Conservation (phyloP, 2,329 filamentous ascomycete species). For the Claviceps sorghi region DNA sequence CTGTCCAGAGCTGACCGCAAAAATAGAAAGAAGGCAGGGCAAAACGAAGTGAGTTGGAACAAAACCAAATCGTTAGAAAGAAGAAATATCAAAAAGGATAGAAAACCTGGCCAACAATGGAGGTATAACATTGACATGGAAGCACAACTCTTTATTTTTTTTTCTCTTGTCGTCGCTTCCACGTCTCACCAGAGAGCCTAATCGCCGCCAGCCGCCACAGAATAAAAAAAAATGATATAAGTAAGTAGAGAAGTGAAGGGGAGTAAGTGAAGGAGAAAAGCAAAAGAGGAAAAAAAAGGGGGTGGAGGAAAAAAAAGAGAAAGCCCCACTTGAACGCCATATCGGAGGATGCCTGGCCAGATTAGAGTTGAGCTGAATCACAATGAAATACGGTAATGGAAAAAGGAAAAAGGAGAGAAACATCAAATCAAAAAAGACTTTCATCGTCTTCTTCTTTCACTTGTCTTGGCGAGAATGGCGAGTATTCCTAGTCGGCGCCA, state of each 20-base stretch:
- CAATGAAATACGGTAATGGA: slow-evolving; percentile 8
- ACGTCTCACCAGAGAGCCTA: slow-evolving; percentile 15
- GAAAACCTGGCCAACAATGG: neutral
- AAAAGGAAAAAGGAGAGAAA: slow-evolving; percentile 10
- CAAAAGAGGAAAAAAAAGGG: slow-evolving; percentile 5
- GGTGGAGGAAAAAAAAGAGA: slow-evolving; percentile 3
- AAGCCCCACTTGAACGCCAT: slow-evolving; percentile 22
- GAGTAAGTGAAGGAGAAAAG: slow-evolving; percentile 1
- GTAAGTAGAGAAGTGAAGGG: neutral
- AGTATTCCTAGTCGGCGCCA: slow-evolving; percentile 34
- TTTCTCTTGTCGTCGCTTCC: slow-evolving; percentile 15
- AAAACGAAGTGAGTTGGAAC: neutral
- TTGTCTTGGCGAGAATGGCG: neutral
- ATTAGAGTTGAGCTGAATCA: slow-evolving; percentile 21
- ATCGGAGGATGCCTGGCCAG: slow-evolving; percentile 22
- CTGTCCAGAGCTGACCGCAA: neutral
- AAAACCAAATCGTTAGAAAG: slow-evolving; percentile 1
- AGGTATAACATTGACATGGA: slow-evolving; percentile 9
- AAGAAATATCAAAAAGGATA: slow-evolving; percentile 5
- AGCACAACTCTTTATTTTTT: slow-evolving; percentile 14
- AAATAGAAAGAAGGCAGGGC: neutral
- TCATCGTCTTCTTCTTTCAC: neutral
- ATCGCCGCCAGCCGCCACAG: slow-evolving; percentile 24
- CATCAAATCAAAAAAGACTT: slow-evolving; percentile 2
- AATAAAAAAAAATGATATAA: slow-evolving; percentile 19